phyloP scores from a whole-genome alignment of 1,284 basidiomycete species.

The Pseudozyma flocculosa region DNA sequence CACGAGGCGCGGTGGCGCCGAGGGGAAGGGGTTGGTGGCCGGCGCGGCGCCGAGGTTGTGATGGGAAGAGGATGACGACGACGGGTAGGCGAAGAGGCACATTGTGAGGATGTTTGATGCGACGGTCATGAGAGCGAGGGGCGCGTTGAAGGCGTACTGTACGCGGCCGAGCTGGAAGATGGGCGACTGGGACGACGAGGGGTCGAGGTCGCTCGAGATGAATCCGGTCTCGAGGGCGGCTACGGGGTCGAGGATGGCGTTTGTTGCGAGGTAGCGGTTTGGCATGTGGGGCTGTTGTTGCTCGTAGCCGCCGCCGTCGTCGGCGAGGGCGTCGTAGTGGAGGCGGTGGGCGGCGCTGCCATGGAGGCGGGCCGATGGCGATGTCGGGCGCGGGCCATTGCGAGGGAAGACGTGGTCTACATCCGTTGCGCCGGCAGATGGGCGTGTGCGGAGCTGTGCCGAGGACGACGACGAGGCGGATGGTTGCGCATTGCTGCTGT shows the following conservation, averaged over 20 bases:
- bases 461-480: too few species aligned
- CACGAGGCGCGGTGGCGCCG: conserved; percentile 40
- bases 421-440: too few species aligned
- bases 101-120: conserved; percentile 54
- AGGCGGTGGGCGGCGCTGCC: background rate
- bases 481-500: conserved; percentile 6
- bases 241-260: conserved; percentile 21
- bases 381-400: too few species aligned
- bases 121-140: conserved; percentile 47
- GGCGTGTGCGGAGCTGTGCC: too few species aligned
- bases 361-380: too few species aligned
- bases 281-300: too few species aligned
- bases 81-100: conserved; percentile 41
- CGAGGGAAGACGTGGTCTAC: too few species aligned
- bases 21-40: conserved; percentile 17
- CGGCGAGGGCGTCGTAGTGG: background rate
- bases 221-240: conserved; percentile 50
- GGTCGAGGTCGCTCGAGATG: conserved; percentile 36
- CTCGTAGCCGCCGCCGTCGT: conserved; percentile 7
- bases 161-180: conserved; percentile 55
- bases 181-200: conserved; percentile 21
- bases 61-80: background rate
- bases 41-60: too few species aligned
- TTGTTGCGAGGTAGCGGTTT: background rate
- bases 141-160: conserved; percentile 55